Base-by-base conservation (phyloP, 495 filamentous ascomycete genomes). In the Aspergillus bridgeri region DNA sequence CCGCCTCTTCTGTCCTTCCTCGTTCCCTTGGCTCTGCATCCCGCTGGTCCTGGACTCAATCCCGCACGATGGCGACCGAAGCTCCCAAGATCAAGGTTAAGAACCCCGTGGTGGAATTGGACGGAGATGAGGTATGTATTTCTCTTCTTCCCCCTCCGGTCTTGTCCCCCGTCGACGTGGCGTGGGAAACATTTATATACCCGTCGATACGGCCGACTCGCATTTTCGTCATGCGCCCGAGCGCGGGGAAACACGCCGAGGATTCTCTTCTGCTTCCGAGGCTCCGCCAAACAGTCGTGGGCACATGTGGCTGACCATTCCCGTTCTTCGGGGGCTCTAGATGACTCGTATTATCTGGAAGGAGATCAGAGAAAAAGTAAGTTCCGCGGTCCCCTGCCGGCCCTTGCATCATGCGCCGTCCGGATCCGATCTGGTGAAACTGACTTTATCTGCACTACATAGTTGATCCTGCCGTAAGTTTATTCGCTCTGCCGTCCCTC, bases 281-380 rank as follows among this genome's bases (percentile, higher is more conserved):
- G 51, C 42, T 54, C 51, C 42, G 44, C 57, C 60, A 62, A 65
- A 58, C 49, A 54, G 42, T 9, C 6, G 19, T 49, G 17, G 15
- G 59, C 55, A 61, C 64, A 63, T 62, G 64, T 61, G 53, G 63
- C 71, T 74, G 58, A 74, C 60, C 46, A 56, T 45, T 15, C 25
- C 45, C 50, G 5, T 25, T 18, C 42, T 51, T 29, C 44, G 23
- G 33, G 13, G 33, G 33, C 18, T 56, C 52, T 73, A 81, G 84
- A 98, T 98, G 94, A 98, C 94, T 58, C 83, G 94, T 66, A 91
- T 98, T 65, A 98, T 98, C 78, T 98, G 94, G 94, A 79, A 97
- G 78, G 86, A 91, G 68, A 98, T 98, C 81, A 96, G 96, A 81
- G 85, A 97, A 72, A 96, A 94, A 73, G 83, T 87, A 69, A 62